Evolutionary conservation across 2,329 filamentous ascomycete species (phyloP), one percentile per base, ranked within the genome.

Genomic region (Colletotrichum sp.): DNA sequence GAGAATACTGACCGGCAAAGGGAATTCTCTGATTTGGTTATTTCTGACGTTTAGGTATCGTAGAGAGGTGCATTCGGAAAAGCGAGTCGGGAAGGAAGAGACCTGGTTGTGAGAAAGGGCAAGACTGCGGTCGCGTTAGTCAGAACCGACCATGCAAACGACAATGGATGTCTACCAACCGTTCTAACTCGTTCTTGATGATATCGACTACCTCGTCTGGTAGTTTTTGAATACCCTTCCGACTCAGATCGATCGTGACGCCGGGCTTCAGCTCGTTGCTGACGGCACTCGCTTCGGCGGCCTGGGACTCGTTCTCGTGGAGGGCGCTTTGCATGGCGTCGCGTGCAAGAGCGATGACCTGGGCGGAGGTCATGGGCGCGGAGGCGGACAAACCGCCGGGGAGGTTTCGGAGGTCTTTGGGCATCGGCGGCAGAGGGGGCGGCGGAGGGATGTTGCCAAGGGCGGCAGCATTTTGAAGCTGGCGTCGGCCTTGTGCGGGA

Each of bases 81-180:
- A 94, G 70, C 94, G 90, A 28, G 87, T 82, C 8, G 95, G 95
- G 63, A 96, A 91, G n/a, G 90, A 89, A 36, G 91, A 89, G 75
- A 96, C 88, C 79, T 92, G 92, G 83, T 96, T 96, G 85, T 96
- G 94, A n/a, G 94, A 95, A 78, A 96, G 88, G 66, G 95, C 95
- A 69, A 96, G 90, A 80, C 94, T 96, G 81, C 57, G 49, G 72
- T 62, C 77, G 64, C 44, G 65, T 73, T 62, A 74, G 63, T n/a
- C 18, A 63, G 12, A 18, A 32, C 2, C 12, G 60, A 57, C 65
- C 34, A 32, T 28, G 57, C n/a, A 67, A 65, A 60, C 15, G 30
- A 7, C 10, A 74, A 64, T 30, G 36, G 59, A 59, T 62, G 59
- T 71, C 63, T 60, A 85, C 87, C 68, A 82, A 95, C 93, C 94